These are phyloP conservation scores for Gossypium bickii DNA, from an alignment of 345 rosid genomes.

Conservation along the genomic window DNA sequence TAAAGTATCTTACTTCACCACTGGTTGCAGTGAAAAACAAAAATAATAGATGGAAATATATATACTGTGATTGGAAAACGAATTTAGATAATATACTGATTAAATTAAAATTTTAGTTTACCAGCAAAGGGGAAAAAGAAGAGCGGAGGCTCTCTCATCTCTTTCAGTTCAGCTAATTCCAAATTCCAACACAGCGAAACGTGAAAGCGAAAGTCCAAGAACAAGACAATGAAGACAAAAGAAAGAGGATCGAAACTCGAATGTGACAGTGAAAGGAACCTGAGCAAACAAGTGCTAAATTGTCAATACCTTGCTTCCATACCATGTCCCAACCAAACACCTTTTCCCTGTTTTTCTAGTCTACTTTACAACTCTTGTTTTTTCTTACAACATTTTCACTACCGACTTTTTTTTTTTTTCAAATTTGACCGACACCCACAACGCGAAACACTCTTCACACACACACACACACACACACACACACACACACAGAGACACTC, in stretches of 20 bases:
- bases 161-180: neutral
- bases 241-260: neutral
- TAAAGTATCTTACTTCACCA: no score
- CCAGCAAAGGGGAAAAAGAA: neutral
- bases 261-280: neutral
- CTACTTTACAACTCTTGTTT: neutral
- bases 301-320: constrained; percentile 12
- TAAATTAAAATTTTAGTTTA: neutral
- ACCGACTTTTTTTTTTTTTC: neutral
- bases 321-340: neutral
- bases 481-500: neutral
- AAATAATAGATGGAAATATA: no score
- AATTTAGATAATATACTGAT: neutral
- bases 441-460: neutral
- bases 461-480: neutral
- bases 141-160: neutral
- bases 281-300: neutral
- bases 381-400: neutral
- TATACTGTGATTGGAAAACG: neutral
- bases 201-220: neutral
- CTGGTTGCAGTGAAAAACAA: no score
- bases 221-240: neutral
- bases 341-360: neutral
- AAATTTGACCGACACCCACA: constrained; percentile 33
- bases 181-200: constrained; percentile 3